Conservation (phyloP, 495 filamentous ascomycete species). For the Opeltia flavorubescens region DNA sequence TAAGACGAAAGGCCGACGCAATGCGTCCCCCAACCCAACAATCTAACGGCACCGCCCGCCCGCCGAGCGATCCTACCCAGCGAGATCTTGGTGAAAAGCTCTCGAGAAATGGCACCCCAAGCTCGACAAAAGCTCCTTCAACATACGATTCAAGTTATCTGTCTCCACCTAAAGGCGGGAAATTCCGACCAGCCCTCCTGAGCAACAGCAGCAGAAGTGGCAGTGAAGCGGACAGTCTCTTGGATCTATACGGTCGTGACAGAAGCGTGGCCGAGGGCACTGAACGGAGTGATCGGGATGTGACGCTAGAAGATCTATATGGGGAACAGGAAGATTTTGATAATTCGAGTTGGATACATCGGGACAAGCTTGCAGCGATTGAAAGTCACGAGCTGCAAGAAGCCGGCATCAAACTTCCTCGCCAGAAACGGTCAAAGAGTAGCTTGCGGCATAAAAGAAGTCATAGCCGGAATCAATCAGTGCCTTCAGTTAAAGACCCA, state of each 20-base stretch:
- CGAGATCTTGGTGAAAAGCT: neutral
- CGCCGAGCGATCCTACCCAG: neutral
- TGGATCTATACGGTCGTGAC: conserved; percentile 37
- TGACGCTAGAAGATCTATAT: conserved; percentile 11
- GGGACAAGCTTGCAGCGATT: conserved; percentile 87
- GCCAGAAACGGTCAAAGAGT: conserved; percentile 29
- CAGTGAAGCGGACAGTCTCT: conserved; percentile 41
- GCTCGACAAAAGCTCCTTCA: conserved; percentile 7
- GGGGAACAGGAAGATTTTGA: conserved; percentile 38
- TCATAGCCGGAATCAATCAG: conserved; percentile 36
- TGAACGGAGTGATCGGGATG: conserved; percentile 12
- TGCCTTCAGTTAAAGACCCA: conserved; percentile 23
- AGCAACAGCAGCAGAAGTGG: conserved; percentile 39
- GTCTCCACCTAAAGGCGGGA: conserved; percentile 9
- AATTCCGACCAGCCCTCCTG: conserved; percentile 20
- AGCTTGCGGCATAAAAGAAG: conserved; percentile 43
- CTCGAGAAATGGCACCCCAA: neutral
- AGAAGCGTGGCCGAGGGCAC: conserved; percentile 20
- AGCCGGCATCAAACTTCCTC: conserved; percentile 61
- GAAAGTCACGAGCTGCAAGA: conserved; percentile 87
- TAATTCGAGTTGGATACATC: conserved; percentile 80
- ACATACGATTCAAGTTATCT: conserved; percentile 11
- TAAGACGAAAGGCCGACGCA: neutral
- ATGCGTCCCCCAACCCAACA: neutral
- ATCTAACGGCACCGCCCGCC: neutral